Base-by-base conservation (phyloP, 129 eudicot genomes). In the Lactuca saligna region DNA sequence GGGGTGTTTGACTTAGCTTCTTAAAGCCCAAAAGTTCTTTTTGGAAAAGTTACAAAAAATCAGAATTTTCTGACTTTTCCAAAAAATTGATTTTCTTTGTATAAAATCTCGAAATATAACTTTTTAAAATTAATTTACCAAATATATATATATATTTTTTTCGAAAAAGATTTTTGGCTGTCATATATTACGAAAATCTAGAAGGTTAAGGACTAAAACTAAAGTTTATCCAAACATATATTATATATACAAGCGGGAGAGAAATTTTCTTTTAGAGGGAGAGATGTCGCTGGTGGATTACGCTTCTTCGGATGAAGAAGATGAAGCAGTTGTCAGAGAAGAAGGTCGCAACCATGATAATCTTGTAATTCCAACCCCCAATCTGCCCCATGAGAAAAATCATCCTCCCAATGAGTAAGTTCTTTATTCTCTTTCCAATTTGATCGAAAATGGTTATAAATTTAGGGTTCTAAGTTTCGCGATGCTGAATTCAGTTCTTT, bases 241-340 rank as follows among this genome's bases (percentile, higher is more conserved):
- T 25, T 25, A 25, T 25, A 7, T 41, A 10, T 15, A 25, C 29
- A 3, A 10, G n/a, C 2, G 33, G 13, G 12, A 64, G 49, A 44
- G 65, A 17, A 64, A 57, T 2, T 44, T 44, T 46, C 4, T 46
- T 46, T 46, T 46, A 15, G 41, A 53, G 79, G 66, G 66, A 66
- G 74, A 65, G 63, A 89, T 89, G 96, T 83, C 92, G 73, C 83
- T 89, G 81, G 96, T 89, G 50, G 96, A 89, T 66, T 89, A 89
- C 57, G 86, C 86, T 63, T 86, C 89, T 48, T 89, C 92, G 32
- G 89, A 85, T 53, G 89, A 83, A 50, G 95, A 87, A 55, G 90
- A 82, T 66, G 82, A 73, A 66, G 63, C 61, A 67, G 54, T 63
- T 3, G 61, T 12, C 3, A 31, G 17, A 69, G 73, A 62, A 12